phyloP scores from a whole-genome alignment of 352 stramenopile genomes.

The Phytopythium sindhum region DNA sequence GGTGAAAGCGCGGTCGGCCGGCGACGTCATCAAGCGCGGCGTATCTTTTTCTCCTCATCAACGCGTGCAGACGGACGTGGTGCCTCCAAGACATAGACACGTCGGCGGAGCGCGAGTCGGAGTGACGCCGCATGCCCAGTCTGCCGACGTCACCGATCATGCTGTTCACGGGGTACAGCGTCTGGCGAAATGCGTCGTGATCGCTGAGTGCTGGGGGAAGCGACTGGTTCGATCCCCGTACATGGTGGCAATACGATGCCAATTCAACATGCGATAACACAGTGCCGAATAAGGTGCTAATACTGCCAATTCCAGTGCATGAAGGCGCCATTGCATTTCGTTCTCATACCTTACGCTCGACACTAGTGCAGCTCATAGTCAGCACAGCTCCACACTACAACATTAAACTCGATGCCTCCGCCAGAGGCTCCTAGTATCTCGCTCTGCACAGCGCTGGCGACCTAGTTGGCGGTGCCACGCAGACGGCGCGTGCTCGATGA shows the following conservation, averaged over 20 bases:
- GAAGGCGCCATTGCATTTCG: not conserved
- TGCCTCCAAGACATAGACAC: constrained; percentile 8
- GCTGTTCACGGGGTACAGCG: not conserved
- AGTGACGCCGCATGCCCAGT: not conserved
- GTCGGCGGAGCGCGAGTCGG: not conserved
- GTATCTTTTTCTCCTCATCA: not conserved
- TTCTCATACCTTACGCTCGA: not conserved
- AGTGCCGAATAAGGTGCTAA: not conserved
- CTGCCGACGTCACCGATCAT: not conserved
- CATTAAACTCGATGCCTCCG: not conserved
- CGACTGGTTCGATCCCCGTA: too few species aligned
- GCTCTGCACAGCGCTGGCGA: not conserved
- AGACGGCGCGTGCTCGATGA: constrained; percentile 5
- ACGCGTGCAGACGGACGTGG: not conserved
- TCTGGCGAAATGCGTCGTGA: not conserved
- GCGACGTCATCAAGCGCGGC: not conserved
- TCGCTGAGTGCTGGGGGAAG: too few species aligned
- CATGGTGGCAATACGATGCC: not conserved
- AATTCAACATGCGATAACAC: not conserved
- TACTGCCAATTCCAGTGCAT: not conserved
- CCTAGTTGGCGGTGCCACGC: not conserved
- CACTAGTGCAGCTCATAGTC: not conserved
- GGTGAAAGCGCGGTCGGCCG: not conserved
- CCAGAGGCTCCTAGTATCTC: not conserved
- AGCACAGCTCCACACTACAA: not conserved